These are phyloP conservation scores for Fusarium euwallaceae DNA, from an alignment of 2,329 filamentous ascomycete genomes.

Conservation along the genomic window DNA sequence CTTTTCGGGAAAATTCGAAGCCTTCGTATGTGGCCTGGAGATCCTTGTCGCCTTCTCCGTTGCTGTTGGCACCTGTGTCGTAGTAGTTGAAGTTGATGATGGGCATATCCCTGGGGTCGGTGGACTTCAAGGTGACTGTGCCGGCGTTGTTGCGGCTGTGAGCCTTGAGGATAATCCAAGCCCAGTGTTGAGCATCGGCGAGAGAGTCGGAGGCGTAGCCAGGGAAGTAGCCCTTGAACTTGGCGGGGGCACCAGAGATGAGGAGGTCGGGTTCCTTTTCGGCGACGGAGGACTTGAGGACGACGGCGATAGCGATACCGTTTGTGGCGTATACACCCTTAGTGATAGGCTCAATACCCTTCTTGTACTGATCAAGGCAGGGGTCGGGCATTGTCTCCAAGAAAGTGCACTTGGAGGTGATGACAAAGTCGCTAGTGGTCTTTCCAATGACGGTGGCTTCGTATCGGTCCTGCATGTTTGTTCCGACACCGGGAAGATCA, in stretches of 20 bases:
- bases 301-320: conserved; percentile 66
- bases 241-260: conserved; percentile 66
- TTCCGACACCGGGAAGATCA: conserved; percentile 67
- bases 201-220: conserved; percentile 62
- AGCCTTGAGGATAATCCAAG: conserved; percentile 64
- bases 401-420: conserved; percentile 41
- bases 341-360: conserved; percentile 21
- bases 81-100: conserved; percentile 74
- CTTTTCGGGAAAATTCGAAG: conserved; percentile 63
- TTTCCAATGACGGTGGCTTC: conserved; percentile 47
- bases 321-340: conserved; percentile 57
- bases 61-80: conserved; percentile 64
- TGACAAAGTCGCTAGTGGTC: conserved; percentile 32
- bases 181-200: conserved; percentile 57
- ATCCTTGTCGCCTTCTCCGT: conserved; percentile 58
- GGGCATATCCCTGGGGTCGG: conserved; percentile 73
- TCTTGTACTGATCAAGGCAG: conserved; percentile 35
- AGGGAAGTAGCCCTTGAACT: conserved; percentile 69
- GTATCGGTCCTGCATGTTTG: conserved; percentile 70
- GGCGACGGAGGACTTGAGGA: conserved; percentile 51
- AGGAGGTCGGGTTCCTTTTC: conserved; percentile 65
- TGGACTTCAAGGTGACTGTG: conserved; percentile 71
- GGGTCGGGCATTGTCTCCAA: conserved; percentile 33
- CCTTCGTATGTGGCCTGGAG: conserved; percentile 69
- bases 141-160: conserved; percentile 69